These are phyloP conservation scores for Magnusiomyces paraingens DNA, from an alignment of 1,139 yeast genomes.

Conservation along the genomic window DNA sequence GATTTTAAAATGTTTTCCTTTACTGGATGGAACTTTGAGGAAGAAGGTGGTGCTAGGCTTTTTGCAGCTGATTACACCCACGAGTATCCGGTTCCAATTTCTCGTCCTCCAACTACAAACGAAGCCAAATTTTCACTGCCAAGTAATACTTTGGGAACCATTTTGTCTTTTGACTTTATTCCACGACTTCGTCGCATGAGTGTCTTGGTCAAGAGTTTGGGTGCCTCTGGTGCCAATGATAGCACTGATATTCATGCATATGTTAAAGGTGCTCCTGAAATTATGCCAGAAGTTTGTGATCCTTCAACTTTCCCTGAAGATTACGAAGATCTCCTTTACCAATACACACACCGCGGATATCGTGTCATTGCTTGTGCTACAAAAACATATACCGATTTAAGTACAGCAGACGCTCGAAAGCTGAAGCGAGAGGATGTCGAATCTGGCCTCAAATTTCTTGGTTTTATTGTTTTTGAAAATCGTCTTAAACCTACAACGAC, in stretches of 20 bases:
- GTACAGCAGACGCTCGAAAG: conserved; percentile 38
- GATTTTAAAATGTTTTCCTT: conserved; percentile 91
- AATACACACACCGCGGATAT: conserved; percentile 87
- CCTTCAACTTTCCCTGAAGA: conserved; percentile 65
- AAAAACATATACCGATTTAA: conserved; percentile 42
- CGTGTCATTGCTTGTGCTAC: conserved; percentile 94
- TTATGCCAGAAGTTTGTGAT: conserved; percentile 72
- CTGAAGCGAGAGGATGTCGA: conserved; percentile 60
- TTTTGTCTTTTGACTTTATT: conserved; percentile 76
- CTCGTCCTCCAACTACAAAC: conserved; percentile 34
- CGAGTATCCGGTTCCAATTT: conserved; percentile 23
- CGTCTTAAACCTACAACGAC: conserved; percentile 68
- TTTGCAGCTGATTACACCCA: conserved; percentile 34
- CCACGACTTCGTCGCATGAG: conserved; percentile 88
- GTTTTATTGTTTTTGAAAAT: conserved; percentile 89
- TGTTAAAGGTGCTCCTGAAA: conserved; percentile 97
- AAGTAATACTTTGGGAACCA: conserved; percentile 40
- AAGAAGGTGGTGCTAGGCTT: conserved; percentile 44
- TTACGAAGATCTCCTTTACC: conserved; percentile 65
- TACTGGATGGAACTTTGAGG: conserved; percentile 68
- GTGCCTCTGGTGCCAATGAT: conserved; percentile 19
- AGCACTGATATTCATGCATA: conserved; percentile 40
- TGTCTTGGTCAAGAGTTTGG: conserved; percentile 51
- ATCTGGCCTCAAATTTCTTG: conserved; percentile 60
- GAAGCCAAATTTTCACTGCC: conserved; percentile 13